These are phyloP conservation scores for Arabidopsis thaliana DNA, from an alignment of 345 rosid genomes.

Conservation along the genomic window DNA sequence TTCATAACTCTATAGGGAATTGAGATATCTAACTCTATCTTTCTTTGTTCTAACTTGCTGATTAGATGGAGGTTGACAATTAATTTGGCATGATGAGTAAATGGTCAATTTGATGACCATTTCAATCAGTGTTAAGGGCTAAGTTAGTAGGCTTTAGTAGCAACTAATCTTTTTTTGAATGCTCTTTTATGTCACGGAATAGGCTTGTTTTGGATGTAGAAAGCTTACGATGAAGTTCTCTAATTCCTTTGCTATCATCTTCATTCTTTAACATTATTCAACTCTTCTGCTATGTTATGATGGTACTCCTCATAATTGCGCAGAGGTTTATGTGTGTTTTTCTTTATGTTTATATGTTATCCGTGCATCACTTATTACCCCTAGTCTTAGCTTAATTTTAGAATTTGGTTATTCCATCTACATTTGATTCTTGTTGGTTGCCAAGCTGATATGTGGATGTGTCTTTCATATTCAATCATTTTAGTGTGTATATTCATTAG, in stretches of 20 bases:
- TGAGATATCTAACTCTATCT: conserved; percentile 10
- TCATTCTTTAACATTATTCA: conserved; percentile 4
- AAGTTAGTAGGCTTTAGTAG: conserved; percentile 21
- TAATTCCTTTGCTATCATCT: conserved; percentile 15
- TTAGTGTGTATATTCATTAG: conserved; percentile 10
- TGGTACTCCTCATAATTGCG: conserved; percentile 10
- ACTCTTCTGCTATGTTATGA: conserved; percentile 30
- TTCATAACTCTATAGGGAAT: conserved; percentile 26
- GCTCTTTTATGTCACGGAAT: conserved; percentile 22
- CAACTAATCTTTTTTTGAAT: conserved; percentile 21
- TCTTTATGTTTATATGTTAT: conserved; percentile 16
- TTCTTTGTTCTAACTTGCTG: conserved; percentile 28
- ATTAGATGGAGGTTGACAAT: conserved; percentile 33
- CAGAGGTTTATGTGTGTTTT: conserved; percentile 17
- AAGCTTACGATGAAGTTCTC: conserved; percentile 15
- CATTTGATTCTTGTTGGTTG: not conserved
- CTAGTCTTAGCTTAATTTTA: conserved; percentile 23
- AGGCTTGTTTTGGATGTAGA: conserved; percentile 25
- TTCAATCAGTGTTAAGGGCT: conserved; percentile 9
- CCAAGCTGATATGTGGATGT: conserved; percentile 21
- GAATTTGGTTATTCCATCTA: conserved; percentile 13
- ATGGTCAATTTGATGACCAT: conserved; percentile 34
- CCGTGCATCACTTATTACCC: conserved; percentile 3
- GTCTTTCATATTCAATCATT: conserved; percentile 21
- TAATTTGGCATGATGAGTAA: conserved; percentile 34